Percentiles rank a stretch among this genome's conserved stretches.
Evolutionary conservation across 306 rosid species (phyloP).

Genomic region (Lathyrus tuberosus): DNA sequence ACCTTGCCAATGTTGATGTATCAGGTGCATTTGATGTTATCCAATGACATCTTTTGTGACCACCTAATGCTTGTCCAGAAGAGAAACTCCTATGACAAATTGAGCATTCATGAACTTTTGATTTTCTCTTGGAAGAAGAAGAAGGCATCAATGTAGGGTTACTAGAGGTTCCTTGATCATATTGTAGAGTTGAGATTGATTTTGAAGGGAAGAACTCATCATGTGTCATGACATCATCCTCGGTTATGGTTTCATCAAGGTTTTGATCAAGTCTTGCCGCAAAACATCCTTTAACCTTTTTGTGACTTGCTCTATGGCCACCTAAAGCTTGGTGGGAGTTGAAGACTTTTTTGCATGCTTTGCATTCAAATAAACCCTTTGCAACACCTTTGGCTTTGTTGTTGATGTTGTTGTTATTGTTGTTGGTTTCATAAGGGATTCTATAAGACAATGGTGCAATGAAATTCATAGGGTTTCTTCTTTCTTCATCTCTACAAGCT

Average conservation of each 20-base stretch:
- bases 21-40: conserved; percentile 75
- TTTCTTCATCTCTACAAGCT: conserved; percentile 73
- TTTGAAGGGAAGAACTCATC: conserved; percentile 65
- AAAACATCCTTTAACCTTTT: conserved; percentile 95
- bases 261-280: conserved; percentile 69
- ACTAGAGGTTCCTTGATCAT: conserved; percentile 44
- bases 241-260: conserved; percentile 46
- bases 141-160: conserved; percentile 45
- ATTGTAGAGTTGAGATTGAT: conserved; percentile 51
- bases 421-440: conserved; percentile 28
- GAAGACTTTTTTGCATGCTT: conserved; percentile 92
- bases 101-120: conserved; percentile 89
- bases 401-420: conserved; percentile 16
- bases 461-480: conserved; percentile 55
- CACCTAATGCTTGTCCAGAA: conserved; percentile 91
- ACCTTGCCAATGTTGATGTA: conserved; percentile 58
- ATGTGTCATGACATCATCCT: conserved; percentile 61
- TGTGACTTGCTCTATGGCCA: conserved; percentile 96
- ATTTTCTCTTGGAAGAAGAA: conserved; percentile 62
- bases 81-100: conserved; percentile 91
- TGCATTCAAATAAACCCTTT: conserved; percentile 78
- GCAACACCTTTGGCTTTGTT: conserved; percentile 60
- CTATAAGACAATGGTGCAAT: conserved; percentile 55
- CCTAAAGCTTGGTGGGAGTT: conserved; percentile 97
- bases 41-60: conserved; percentile 97